Evolutionary conservation across 1,284 basidiomycete species (phyloP).

Genomic region (Waitea zeae): DNA sequence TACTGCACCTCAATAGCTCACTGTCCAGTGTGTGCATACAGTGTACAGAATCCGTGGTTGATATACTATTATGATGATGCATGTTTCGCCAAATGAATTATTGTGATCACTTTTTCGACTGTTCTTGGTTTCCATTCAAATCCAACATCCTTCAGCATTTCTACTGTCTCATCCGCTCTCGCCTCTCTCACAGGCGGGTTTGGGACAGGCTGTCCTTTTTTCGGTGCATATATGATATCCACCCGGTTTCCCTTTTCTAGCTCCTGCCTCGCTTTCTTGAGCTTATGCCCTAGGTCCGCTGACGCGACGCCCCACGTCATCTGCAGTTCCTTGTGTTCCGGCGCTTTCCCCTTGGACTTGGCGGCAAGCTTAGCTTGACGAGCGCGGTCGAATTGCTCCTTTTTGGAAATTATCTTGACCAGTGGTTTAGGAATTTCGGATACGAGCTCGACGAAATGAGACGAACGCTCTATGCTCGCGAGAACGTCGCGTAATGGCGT

Average conservation of each 20-base stretch:
- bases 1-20: no score
- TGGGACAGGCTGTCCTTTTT: conserved; percentile 19
- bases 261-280: conserved; percentile 38
- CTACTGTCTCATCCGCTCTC: conserved; percentile 22
- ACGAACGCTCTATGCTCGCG: conserved; percentile 18
- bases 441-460: conserved; percentile 34
- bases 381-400: conserved; percentile 16
- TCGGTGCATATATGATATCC: conserved; percentile 36
- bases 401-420: conserved; percentile 29
- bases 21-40: no score
- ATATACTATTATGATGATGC: no score
- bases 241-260: conserved; percentile 44
- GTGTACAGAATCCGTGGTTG: no score
- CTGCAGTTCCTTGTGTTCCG: conserved; percentile 52
- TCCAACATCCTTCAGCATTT: conserved; percentile 23
- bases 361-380: conserved; percentile 18
- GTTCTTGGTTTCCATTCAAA: conserved; percentile 32
- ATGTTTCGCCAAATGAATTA: conserved; percentile 31
- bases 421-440: conserved; percentile 25
- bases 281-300: conserved; percentile 50
- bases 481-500: conserved; percentile 21
- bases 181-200: conserved; percentile 17
- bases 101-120: conserved; percentile 17
- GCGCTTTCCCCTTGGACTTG: conserved; percentile 15
- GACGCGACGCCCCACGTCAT: conserved; percentile 48